Evolutionary conservation across 2,329 filamentous ascomycete species (phyloP), one percentile per base, ranked within the genome.

Genomic region (Myriosclerotinia scirpicola): DNA sequence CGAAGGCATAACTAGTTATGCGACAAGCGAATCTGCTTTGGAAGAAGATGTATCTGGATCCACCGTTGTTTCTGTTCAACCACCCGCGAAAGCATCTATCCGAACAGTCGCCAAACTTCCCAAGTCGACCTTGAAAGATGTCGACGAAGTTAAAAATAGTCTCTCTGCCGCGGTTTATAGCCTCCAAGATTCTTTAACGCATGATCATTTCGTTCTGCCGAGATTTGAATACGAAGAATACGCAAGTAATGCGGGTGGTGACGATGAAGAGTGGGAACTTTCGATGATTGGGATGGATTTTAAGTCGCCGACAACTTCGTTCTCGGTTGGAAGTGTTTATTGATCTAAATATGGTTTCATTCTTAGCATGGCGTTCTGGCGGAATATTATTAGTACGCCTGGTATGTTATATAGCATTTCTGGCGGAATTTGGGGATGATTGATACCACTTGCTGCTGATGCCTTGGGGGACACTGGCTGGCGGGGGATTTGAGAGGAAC

Each of bases 241-340:
- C 38, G 38, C 58, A 5, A 53, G 40, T n/a, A 48, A 26, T 26
- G 54, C 38, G 14, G 52, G 22, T 56, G 50, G 63, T 30, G 64
- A 54, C 42, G 60, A 66, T 54, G 55, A 62, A 26, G 64, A 66
- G 40, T 66, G 64, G 64, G 64, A 66, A 15, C 50, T 40, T 36
- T 62, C 46, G 38, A 66, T 66, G 64, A 66, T 66, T 7, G 64
- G 64, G 2, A 40, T 62, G 38, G 64, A 66, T 46, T 55, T 65
- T 26, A 59, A 48, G 40, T 5, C 54, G 30, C 7, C 63, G 14
- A 26, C 26, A 38, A 64, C 20, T 34, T 64, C 50, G 26, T 22
- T 64, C 11, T 36, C 52, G 30, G 22, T 64, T 22, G 26, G 58
- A 48, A 34, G 17, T 15, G 40, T 64, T 46, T 64, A 64, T 56